These are phyloP conservation scores for Crithidia thermophila DNA, from an alignment of 208 protist species.

Conservation along the genomic window DNA sequence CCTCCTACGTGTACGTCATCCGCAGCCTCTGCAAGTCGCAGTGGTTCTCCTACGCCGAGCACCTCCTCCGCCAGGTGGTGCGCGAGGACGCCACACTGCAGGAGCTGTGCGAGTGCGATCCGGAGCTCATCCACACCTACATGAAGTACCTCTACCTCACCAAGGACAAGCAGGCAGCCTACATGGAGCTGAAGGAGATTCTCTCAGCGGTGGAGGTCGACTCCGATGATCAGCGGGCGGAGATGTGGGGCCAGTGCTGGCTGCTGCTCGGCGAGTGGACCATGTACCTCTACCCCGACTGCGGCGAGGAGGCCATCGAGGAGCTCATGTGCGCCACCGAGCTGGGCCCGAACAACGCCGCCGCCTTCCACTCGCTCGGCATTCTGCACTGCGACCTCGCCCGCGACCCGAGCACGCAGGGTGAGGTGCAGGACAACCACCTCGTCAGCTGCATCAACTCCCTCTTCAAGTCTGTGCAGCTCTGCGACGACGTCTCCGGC, in stretches of 20 bases:
- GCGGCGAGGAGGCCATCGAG: constrained; percentile 80
- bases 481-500: constrained; percentile 68
- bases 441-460: constrained; percentile 74
- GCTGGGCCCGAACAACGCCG: constrained; percentile 71
- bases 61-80: constrained; percentile 69
- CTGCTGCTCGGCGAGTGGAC: constrained; percentile 90
- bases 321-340: constrained; percentile 70
- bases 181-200: constrained; percentile 67
- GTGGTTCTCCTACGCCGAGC: constrained; percentile 73
- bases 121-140: constrained; percentile 89
- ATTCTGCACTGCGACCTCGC: constrained; percentile 90
- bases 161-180: constrained; percentile 62
- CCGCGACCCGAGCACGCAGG: constrained; percentile 57
- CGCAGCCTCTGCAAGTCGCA: constrained; percentile 83
- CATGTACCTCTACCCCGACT: constrained; percentile 77
- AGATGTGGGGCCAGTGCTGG: constrained; percentile 85
- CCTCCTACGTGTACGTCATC: constrained; percentile 97
- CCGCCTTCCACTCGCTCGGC: constrained; percentile 85
- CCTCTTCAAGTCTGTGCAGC: constrained; percentile 83
- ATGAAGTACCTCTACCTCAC: constrained; percentile 76
- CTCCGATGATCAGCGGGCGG: constrained; percentile 39
- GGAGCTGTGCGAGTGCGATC: constrained; percentile 64
- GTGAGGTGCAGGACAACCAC: constrained; percentile 65
- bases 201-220: constrained; percentile 53
- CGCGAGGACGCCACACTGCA: constrained; percentile 35